phyloP scores from a whole-genome alignment of 2,329 filamentous ascomycete genomes.

The Pleoardoris graminearum region DNA sequence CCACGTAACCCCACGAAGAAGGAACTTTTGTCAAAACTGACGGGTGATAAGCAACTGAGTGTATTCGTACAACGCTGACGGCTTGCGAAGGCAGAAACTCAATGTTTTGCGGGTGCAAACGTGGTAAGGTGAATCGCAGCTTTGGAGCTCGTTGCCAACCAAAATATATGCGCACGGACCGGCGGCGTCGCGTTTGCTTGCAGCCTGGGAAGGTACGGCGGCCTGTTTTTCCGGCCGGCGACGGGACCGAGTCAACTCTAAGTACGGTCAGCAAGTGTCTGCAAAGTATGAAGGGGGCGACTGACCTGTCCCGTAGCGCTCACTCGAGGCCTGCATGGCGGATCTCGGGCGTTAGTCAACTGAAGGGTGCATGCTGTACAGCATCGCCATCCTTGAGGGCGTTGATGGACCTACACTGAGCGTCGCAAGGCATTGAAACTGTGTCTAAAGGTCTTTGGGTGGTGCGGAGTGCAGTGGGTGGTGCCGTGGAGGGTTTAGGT shows the following conservation, averaged over 20 bases:
- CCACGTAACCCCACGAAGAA: background rate
- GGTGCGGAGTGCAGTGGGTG: background rate
- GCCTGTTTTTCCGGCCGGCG: background rate
- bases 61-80: background rate
- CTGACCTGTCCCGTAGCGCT: constrained; percentile 3
- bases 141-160: background rate
- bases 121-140: background rate
- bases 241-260: background rate
- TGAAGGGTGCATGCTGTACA: constrained; percentile 35
- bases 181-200: constrained; percentile 3
- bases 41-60: background rate
- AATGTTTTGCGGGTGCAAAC: background rate
- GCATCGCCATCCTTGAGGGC: constrained; percentile 34
- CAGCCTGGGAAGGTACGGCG: background rate
- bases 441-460: background rate
- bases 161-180: constrained; percentile 13
- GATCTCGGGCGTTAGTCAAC: constrained; percentile 30
- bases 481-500: no score
- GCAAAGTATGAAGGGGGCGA: background rate
- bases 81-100: background rate
- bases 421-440: constrained; percentile 7
- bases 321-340: constrained; percentile 11
- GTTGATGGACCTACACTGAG: constrained; percentile 36
- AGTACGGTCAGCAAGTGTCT: background rate
- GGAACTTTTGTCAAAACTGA: background rate